Conservation (phyloP, 345 rosid species). For the Atalantia buxifolia region DNA sequence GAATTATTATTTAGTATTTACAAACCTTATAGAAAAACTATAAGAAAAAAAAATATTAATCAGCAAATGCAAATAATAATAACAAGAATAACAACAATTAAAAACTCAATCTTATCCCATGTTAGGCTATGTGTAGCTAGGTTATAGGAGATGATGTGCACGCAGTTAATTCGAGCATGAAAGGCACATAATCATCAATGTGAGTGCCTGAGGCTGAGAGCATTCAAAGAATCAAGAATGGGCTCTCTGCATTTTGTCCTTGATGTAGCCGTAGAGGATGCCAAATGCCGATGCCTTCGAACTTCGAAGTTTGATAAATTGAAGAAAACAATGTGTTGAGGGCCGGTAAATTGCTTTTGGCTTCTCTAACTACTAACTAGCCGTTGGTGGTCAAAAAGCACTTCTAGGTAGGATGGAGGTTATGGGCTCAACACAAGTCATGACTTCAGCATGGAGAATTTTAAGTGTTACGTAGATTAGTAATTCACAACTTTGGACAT, state of each 20-base stretch:
- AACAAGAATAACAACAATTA: background rate
- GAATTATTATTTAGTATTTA: too few species aligned
- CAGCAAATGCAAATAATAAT: background rate
- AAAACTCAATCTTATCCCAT: background rate
- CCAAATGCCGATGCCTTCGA: background rate
- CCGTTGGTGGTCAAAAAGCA: background rate
- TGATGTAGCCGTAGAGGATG: background rate
- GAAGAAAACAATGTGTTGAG: background rate
- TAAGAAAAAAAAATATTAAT: background rate
- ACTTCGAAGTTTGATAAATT: background rate
- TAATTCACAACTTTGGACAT: background rate
- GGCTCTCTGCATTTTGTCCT: background rate
- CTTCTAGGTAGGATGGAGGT: conserved; percentile 1
- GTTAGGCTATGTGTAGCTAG: conserved; percentile 9
- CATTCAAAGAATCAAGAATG: background rate
- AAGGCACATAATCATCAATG: conserved; percentile 19
- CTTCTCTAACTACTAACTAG: background rate
- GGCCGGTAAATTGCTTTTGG: background rate
- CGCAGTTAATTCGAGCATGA: conserved; percentile 14
- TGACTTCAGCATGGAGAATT: background rate
- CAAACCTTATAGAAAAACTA: background rate
- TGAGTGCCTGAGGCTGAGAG: background rate
- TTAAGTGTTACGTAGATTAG: background rate
- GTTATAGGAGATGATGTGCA: conserved; percentile 20
- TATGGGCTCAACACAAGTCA: conserved; percentile 22